These are phyloP conservation scores for Heliocybe sulcata DNA, from an alignment of 1,284 basidiomycete genomes.

Conservation along the genomic window DNA sequence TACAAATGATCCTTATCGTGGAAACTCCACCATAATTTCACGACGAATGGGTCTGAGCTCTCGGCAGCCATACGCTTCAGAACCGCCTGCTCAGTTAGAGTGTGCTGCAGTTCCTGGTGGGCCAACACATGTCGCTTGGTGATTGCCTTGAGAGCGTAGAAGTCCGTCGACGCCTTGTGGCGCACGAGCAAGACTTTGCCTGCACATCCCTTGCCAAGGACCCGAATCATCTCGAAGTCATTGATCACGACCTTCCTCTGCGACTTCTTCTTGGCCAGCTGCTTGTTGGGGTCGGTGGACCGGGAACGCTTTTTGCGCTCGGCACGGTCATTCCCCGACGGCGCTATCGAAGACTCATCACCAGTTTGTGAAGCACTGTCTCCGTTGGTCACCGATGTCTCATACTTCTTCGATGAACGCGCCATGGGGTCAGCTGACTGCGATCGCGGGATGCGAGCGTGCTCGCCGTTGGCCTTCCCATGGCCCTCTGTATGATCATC, in stretches of 20 bases:
- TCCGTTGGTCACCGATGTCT: constrained; percentile 27
- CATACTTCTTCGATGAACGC: constrained; percentile 27
- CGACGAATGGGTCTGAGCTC: constrained; percentile 84
- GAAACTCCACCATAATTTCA: constrained; percentile 93
- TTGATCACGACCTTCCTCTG: constrained; percentile 71
- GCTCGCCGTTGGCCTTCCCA: constrained; percentile 24
- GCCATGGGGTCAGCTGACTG: constrained; percentile 66
- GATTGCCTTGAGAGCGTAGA: constrained; percentile 95
- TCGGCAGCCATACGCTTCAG: constrained; percentile 84
- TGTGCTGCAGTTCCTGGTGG: constrained; percentile 93
- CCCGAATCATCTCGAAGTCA: constrained; percentile 95
- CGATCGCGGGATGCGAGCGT: constrained; percentile 53
- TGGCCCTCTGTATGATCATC: constrained; percentile 19
- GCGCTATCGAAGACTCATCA: constrained; percentile 58
- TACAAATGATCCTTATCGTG: constrained; percentile 94
- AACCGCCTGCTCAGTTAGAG: constrained; percentile 90
- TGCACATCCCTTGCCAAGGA: constrained; percentile 93
- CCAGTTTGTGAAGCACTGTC: constrained; percentile 28
- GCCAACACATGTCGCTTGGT: constrained; percentile 94
- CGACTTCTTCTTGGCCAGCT: constrained; percentile 36
- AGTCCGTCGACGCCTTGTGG: constrained; percentile 60
- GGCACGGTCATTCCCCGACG: constrained; percentile 28
- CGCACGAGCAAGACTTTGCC: constrained; percentile 88
- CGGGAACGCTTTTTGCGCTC: constrained; percentile 51
- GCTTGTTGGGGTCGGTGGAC: constrained; percentile 41